phyloP scores from a whole-genome alignment of 2,329 filamentous ascomycete genomes.

The Cladophialophora yegresii region DNA sequence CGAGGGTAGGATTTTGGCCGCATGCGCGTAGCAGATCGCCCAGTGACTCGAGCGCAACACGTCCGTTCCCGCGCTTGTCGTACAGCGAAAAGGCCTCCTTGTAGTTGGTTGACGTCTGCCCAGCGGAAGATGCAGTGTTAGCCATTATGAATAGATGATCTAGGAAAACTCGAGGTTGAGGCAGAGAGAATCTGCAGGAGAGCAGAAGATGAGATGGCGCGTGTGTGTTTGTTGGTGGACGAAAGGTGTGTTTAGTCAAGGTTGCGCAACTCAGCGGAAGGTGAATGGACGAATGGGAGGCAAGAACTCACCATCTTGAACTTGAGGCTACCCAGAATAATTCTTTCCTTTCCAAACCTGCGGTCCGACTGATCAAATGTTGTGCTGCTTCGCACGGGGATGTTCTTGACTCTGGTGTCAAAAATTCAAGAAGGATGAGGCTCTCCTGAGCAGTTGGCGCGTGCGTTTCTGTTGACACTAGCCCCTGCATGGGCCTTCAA shows the following conservation, averaged over 20 bases:
- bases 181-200: constrained; percentile 6
- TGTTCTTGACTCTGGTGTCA: constrained; percentile 16
- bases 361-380: neutral
- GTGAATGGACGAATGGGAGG: constrained; percentile 27
- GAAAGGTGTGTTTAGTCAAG: constrained; percentile 16
- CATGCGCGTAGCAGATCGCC: constrained; percentile 95
- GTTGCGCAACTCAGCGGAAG: constrained; percentile 3
- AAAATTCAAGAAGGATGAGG: constrained; percentile 11
- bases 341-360: constrained; percentile 9
- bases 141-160: constrained; percentile 22
- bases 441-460: constrained; percentile 28
- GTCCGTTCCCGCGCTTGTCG: constrained; percentile 97
- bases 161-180: neutral
- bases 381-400: neutral
- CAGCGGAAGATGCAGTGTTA: constrained; percentile 35
- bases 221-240: constrained; percentile 4
- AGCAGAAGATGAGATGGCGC: neutral
- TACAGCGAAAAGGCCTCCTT: constrained; percentile 99
- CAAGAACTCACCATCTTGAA: constrained; percentile 31
- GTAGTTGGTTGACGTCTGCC: constrained; percentile 87
- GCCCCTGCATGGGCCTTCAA: constrained; percentile 14
- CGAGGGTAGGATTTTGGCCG: constrained; percentile 93
- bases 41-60: constrained; percentile 80
- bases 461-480: constrained; percentile 28
- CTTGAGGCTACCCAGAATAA: constrained; percentile 2